Base-by-base conservation (phyloP, 768 basidiomycete genomes). In the Hebeloma cylindrosporum region DNA sequence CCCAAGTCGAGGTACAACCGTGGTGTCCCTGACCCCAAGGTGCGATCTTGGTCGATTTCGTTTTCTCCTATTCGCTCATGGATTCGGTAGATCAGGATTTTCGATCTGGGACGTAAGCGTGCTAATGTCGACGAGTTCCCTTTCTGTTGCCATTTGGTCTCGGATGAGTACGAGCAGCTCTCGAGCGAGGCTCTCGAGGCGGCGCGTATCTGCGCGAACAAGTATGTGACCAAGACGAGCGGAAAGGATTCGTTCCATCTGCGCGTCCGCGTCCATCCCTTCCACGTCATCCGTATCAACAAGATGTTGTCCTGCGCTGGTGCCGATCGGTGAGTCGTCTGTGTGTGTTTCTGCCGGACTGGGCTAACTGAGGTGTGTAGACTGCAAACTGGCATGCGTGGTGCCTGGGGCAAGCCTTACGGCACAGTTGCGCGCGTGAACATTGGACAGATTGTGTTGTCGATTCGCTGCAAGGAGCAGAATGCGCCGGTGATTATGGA, bases 231-330 rank as follows among this genome's bases (percentile, higher is more conserved):
- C 61, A 97, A 99, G 83, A 92, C 89, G 3, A 83, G 88, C 22
- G 95, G 96, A 62, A 98, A 98, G 76, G 95, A 99, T 60, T 90
- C 94, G 4, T 98, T 99, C 93, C 95, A 99, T 68, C 67, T 98
- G 68, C 83, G 95, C 57, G 92, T 99, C 58, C 88, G 93, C 50
- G 91, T 90, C 47, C 95, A 99, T 75, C 96, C 95, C 31, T 96
- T 87, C 91, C 96, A 99, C 67, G 92, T 98, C 60, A 71, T 99
- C 73, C 88, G 96, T 53, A 96, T 96, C 84, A 96, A 98, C 88
- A 98, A 99, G 85, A 98, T 96, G 91, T 88, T 98, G 79, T 89
- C 86, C 47, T 98, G 96, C 67, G 96, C 96, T 59, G 95, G 96
- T 58, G 94, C 96, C 60, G 96, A 99, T 92, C 78, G 91, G 90